Evolutionary conservation across 495 filamentous ascomycete species (phyloP).

Genomic region (Hypomontagnella submonticulosa): DNA sequence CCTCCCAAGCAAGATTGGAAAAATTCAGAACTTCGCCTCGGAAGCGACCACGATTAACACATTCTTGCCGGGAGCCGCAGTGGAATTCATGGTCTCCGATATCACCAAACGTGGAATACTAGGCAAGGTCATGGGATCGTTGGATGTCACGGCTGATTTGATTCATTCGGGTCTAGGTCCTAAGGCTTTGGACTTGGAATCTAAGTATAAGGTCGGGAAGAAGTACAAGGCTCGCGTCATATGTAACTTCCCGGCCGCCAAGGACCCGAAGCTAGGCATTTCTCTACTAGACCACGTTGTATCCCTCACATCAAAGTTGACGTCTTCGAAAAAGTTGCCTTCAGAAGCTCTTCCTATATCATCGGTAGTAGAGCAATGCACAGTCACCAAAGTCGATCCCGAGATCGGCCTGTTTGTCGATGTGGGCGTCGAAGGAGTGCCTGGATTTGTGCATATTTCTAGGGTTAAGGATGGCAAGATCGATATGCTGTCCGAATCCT

Average conservation of each 20-base stretch:
- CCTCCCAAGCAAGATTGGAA: slow-evolving; percentile 73
- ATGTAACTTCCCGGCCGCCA: slow-evolving; percentile 80
- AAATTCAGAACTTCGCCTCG: slow-evolving; percentile 72
- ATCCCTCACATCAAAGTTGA: slow-evolving; percentile 66
- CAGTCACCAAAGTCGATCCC: slow-evolving; percentile 78
- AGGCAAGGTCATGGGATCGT: slow-evolving; percentile 91
- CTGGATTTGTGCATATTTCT: slow-evolving; percentile 94
- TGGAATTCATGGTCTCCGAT: slow-evolving; percentile 85
- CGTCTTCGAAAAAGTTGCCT: slow-evolving; percentile 52
- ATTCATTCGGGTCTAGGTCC: slow-evolving; percentile 83
- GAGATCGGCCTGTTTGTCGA: slow-evolving; percentile 84
- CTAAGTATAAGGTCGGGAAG: slow-evolving; percentile 79
- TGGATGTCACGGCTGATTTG: slow-evolving; percentile 89
- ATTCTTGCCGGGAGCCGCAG: slow-evolving; percentile 89
- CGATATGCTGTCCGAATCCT: slow-evolving; percentile 77
- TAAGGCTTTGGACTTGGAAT: slow-evolving; percentile 70
- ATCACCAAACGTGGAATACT: slow-evolving; percentile 65
- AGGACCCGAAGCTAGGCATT: slow-evolving; percentile 83
- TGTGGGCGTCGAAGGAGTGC: slow-evolving; percentile 75
- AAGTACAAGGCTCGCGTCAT: slow-evolving; percentile 89
- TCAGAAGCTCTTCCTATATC: slow-evolving; percentile 73
- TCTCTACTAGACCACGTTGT: slow-evolving; percentile 86
- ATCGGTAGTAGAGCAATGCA: slow-evolving; percentile 77
- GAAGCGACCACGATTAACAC: slow-evolving; percentile 86
- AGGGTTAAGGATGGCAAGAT: slow-evolving; percentile 86